Conservation (phyloP, 1,284 basidiomycete species). For the Peniophora sp. region DNA sequence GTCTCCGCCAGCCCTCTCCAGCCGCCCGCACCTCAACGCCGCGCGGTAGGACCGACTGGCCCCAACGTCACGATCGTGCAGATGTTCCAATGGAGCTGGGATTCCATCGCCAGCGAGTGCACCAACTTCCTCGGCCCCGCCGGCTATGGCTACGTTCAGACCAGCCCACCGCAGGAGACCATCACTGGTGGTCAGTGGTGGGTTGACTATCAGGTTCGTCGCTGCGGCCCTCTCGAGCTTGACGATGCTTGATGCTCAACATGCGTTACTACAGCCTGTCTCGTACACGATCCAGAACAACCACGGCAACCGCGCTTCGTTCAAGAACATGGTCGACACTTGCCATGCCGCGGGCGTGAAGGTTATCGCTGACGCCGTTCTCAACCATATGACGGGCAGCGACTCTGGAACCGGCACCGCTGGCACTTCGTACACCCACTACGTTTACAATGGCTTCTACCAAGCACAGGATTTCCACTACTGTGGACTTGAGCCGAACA, state of each 20-base stretch:
- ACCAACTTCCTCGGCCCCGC: conserved; percentile 55
- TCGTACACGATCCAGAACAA: conserved; percentile 55
- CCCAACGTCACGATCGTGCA: conserved; percentile 16
- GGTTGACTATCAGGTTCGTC: conserved; percentile 50
- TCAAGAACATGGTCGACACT: conserved; percentile 45
- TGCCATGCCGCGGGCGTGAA: conserved; percentile 56
- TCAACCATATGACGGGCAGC: conserved; percentile 57
- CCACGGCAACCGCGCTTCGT: conserved; percentile 45
- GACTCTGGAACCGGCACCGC: conserved; percentile 41
- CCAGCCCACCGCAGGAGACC: conserved; percentile 21
- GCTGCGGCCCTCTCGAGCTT: too few relatives aligned
- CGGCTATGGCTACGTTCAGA: conserved; percentile 62
- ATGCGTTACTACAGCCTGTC: conserved; percentile 36
- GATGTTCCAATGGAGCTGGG: conserved; percentile 31
- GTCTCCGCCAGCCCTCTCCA: too few relatives aligned
- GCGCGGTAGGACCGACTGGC: too few relatives aligned
- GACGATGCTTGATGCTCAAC: too few relatives aligned
- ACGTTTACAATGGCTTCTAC: conserved; percentile 51
- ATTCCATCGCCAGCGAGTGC: conserved; percentile 57
- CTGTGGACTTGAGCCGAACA: conserved; percentile 44
- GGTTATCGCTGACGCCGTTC: conserved; percentile 57
- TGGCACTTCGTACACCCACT: conserved; percentile 45
- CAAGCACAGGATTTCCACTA: conserved; percentile 53
- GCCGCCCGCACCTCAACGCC: too few relatives aligned
- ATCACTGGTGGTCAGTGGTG: conserved; percentile 41